A percentile compares a stretch with the other conserved stretches of the same genome.
phyloP scores from a whole-genome alignment of 345 rosid species.

The Noccaea bulbosa region DNA sequence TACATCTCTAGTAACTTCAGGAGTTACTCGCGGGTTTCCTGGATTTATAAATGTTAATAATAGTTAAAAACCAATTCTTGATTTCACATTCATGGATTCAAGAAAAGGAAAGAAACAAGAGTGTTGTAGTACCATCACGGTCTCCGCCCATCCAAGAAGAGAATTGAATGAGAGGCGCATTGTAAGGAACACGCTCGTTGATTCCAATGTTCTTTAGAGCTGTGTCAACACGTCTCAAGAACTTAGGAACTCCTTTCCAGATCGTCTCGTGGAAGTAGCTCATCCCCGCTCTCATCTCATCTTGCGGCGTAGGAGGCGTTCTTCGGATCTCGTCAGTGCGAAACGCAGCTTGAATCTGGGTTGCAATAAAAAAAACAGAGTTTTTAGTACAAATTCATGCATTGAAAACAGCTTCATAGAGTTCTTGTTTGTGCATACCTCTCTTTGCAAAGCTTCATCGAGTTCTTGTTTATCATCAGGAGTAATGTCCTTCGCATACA shows the following conservation, averaged over 20 bases:
- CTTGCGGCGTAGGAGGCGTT: slow-evolving; percentile 97
- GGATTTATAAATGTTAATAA: slow-evolving; percentile 16
- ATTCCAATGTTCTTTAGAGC: slow-evolving; percentile 94
- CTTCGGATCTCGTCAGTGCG: slow-evolving; percentile 97
- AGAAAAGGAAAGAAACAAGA: slow-evolving; percentile 19
- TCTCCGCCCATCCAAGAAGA: slow-evolving; percentile 99
- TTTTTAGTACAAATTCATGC: slow-evolving; percentile 5
- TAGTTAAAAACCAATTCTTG: slow-evolving; percentile 1
- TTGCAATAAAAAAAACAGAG: slow-evolving; percentile 20
- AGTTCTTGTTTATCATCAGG: slow-evolving; percentile 99
- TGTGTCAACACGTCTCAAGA: slow-evolving; percentile 95
- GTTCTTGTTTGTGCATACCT: slow-evolving; percentile 51
- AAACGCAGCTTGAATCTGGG: slow-evolving; percentile 98
- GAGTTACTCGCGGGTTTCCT: slow-evolving; percentile 99
- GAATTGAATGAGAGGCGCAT: slow-evolving; percentile 96
- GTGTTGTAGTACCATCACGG: slow-evolving; percentile 70
- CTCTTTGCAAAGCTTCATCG: slow-evolving; percentile 96
- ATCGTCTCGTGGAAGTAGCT: slow-evolving; percentile 99
- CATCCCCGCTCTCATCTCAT: slow-evolving; percentile 99
- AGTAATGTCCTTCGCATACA: slow-evolving; percentile 92
- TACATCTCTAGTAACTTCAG: slow-evolving; percentile 98
- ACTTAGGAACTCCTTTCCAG: slow-evolving; percentile 98
- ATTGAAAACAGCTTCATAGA: not conserved
- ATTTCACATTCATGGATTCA: not conserved
- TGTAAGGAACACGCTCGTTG: slow-evolving; percentile 90